These are phyloP conservation scores for Hypericum perforatum DNA, from an alignment of 345 rosid species.

Conservation along the genomic window DNA sequence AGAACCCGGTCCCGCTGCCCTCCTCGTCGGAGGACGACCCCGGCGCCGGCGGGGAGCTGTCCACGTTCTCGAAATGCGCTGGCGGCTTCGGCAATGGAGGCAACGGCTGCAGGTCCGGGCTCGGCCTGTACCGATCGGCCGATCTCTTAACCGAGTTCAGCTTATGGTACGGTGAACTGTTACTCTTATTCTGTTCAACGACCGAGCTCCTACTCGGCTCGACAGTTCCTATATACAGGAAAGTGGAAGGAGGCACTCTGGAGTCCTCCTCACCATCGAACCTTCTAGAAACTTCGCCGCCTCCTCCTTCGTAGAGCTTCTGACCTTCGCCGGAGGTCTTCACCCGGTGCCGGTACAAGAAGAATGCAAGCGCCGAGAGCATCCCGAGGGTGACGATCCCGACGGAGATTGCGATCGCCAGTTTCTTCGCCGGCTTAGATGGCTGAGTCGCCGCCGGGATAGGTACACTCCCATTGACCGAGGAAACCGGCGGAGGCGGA, in stretches of 20 bases:
- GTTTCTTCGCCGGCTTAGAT: slow-evolving; percentile 59
- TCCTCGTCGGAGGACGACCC: slow-evolving; percentile 57
- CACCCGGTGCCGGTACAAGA: slow-evolving; percentile 59
- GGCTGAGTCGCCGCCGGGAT: slow-evolving; percentile 64
- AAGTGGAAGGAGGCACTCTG: slow-evolving; percentile 49
- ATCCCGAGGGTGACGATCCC: slow-evolving; percentile 91
- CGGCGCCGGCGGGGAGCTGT: slow-evolving; percentile 34
- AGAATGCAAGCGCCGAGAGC: slow-evolving; percentile 84
- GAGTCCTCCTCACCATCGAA: slow-evolving; percentile 37
- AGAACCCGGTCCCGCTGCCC: slow-evolving; percentile 50
- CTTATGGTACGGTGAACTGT: slow-evolving; percentile 64
- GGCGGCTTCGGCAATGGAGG: neutral
- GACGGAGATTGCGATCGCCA: slow-evolving; percentile 78
- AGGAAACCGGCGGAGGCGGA: slow-evolving; percentile 29
- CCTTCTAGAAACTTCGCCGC: slow-evolving; percentile 26
- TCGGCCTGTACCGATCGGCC: slow-evolving; percentile 71
- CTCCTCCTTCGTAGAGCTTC: slow-evolving; percentile 51
- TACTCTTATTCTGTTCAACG: slow-evolving; percentile 28
- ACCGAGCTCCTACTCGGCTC: slow-evolving; percentile 49
- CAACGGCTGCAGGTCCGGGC: slow-evolving; percentile 91
- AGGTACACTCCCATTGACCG: slow-evolving; percentile 51
- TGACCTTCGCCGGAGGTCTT: slow-evolving; percentile 54
- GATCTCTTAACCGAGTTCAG: slow-evolving; percentile 59
- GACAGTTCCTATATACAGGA: slow-evolving; percentile 84
- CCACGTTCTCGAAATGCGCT: slow-evolving; percentile 8